Base-by-base conservation (phyloP, 1,284 basidiomycete species). In the Earliella scabrosa region DNA sequence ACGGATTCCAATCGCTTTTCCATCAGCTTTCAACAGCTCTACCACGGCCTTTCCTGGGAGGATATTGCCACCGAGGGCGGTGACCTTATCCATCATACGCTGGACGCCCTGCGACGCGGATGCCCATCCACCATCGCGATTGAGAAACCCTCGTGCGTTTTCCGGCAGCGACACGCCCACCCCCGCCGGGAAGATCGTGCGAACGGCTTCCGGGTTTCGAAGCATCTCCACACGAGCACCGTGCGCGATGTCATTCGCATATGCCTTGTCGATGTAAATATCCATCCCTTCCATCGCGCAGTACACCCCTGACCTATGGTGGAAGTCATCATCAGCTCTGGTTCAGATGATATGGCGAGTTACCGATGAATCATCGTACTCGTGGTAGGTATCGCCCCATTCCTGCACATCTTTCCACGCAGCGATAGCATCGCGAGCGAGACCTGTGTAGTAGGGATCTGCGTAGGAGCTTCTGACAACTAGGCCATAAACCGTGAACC, bases 91-190 rank as follows among this genome's bases (percentile, higher is more conserved):
- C 50, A 90, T 81, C 55, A 92, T 73, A 11, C 82, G 73, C 6
- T 74, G 66, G 7, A 93, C 71, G 1, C 89, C 92, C 63, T 87
- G 82, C 1, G 82, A 79, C 2, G 95, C 92, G 68, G 90, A 81
- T 1, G 85, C 92, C 95, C 95, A 98, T 3, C 95, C 95, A 1
- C 90, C 86, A 35, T 91, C 85, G 2, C 75, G 76, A 68, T 95
- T 97, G 45, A 89, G 66, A 68, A 92, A 96, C 0, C 85, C 85
- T 6, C 66, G 62, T 31, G 66, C 70, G 24, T 69, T 58, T 4
- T 72, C 69, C 49, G 82, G 79, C 32, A 60, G 62, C 54, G 59
- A 60, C n/a, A 63, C 57, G 49, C 60, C 48, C 38, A 81, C 72
- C 14, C 64, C 62, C 0, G 70, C 48, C 4, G 85, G 81, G 61